These are phyloP conservation scores for Bauhinia variegata DNA, from an alignment of 306 rosid genomes.

Conservation along the genomic window DNA sequence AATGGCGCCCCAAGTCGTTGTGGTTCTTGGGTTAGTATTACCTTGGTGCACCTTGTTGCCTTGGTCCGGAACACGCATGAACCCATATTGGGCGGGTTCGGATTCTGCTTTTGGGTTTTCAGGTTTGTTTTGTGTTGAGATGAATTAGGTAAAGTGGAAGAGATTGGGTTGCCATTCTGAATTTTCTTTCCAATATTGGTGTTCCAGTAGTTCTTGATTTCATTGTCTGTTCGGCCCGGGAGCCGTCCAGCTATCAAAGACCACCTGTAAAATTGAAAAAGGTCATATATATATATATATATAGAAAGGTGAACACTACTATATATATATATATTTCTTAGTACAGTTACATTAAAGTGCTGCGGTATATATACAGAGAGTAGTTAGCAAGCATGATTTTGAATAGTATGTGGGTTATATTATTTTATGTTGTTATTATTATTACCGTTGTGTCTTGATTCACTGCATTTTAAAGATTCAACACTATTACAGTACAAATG, in stretches of 20 bases:
- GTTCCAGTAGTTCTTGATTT: slow-evolving; percentile 66
- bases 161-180: slow-evolving; percentile 29
- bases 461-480: no score
- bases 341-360: no score
- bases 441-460: no score
- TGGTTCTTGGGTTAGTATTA: slow-evolving; percentile 20
- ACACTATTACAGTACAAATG: no score
- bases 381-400: no score
- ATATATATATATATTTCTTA: no score
- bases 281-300: no score
- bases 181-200: slow-evolving; percentile 60
- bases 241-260: slow-evolving; percentile 65
- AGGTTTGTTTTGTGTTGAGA: no score
- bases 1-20: slow-evolving; percentile 12
- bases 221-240: slow-evolving; percentile 76
- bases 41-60: slow-evolving; percentile 65
- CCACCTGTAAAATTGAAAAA: slow-evolving; percentile 56
- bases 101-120: background rate
- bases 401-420: no score
- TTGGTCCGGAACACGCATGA: slow-evolving; percentile 46
- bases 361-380: no score
- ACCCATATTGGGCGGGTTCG: background rate
- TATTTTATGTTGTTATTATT: no score
- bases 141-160: background rate
- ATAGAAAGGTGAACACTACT: no score